These are phyloP conservation scores for Paecilomyces sp. DNA, from an alignment of 2,329 filamentous ascomycete species.

Conservation along the genomic window DNA sequence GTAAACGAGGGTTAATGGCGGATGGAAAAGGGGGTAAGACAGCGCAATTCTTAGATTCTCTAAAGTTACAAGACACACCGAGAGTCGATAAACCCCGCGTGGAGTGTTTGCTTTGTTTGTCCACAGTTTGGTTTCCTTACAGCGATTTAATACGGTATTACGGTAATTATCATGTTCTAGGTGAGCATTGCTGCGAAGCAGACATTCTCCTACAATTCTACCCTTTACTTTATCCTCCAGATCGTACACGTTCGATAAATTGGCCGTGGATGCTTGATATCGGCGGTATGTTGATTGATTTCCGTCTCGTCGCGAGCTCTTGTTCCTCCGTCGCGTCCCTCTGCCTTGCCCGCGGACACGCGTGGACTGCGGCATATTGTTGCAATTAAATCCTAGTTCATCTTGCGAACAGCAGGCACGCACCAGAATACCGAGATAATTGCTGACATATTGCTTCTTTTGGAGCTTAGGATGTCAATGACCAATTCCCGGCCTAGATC, in stretches of 20 bases:
- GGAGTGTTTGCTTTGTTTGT: conserved; percentile 23
- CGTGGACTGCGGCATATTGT: neutral
- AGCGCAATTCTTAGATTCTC: neutral
- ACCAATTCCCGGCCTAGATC: neutral
- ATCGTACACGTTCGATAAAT: neutral
- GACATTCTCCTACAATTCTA: neutral
- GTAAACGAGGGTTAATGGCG: conserved; percentile 2
- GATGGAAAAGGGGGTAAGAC: neutral
- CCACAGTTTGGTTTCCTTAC: conserved; percentile 3
- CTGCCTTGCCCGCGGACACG: neutral
- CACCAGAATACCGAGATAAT: neutral
- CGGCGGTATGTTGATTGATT: neutral
- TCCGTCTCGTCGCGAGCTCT: neutral
- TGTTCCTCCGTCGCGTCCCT: neutral
- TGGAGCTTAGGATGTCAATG: neutral
- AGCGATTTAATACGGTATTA: neutral
- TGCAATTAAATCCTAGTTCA: neutral
- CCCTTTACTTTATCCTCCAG: neutral
- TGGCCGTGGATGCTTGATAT: neutral
- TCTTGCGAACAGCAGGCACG: neutral
- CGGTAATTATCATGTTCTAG: neutral
- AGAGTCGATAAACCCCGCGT: conserved; percentile 5
- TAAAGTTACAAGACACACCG: neutral
- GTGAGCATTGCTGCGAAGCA: neutral
- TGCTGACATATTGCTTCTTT: neutral